Conservation (phyloP, 78 protist genomes). For the Polysphondylium violaceum region DNA sequence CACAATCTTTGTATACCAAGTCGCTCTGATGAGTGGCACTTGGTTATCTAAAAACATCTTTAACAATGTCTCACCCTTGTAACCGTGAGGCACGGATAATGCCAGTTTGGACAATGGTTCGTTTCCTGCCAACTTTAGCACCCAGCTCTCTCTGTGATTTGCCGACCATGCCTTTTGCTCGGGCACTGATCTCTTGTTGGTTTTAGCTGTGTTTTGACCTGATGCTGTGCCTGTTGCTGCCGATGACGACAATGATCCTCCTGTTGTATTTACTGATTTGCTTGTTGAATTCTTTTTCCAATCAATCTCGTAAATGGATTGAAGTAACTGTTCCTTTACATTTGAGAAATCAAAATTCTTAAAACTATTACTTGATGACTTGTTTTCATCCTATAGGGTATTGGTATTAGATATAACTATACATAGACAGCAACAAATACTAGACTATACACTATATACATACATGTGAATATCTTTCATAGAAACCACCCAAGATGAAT, state of each 20-base stretch:
- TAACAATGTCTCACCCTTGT: constrained; percentile 46
- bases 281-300: constrained; percentile 57
- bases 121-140: constrained; percentile 42
- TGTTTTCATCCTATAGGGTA: constrained; percentile 47
- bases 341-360: constrained; percentile 47
- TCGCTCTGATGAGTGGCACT: constrained; percentile 66
- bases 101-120: constrained; percentile 62
- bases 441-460: not conserved
- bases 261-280: not conserved
- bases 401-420: too few relatives aligned
- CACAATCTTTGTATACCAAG: constrained; percentile 74
- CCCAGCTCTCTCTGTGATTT: constrained; percentile 53
- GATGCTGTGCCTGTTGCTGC: not conserved
- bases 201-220: not conserved
- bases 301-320: constrained; percentile 62
- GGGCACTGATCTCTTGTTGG: constrained; percentile 30
- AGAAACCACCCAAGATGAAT: constrained; percentile 65
- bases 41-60: constrained; percentile 71
- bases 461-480: constrained; percentile 35
- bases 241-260: too few relatives aligned
- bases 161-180: constrained; percentile 45
- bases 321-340: constrained; percentile 50
- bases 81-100: constrained; percentile 57
- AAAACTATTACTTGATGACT: constrained; percentile 42
- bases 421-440: not conserved